Evolutionary conservation across 2,329 filamentous ascomycete genomes (phyloP).

Genomic region (Torrubiella hemipterigena): DNA sequence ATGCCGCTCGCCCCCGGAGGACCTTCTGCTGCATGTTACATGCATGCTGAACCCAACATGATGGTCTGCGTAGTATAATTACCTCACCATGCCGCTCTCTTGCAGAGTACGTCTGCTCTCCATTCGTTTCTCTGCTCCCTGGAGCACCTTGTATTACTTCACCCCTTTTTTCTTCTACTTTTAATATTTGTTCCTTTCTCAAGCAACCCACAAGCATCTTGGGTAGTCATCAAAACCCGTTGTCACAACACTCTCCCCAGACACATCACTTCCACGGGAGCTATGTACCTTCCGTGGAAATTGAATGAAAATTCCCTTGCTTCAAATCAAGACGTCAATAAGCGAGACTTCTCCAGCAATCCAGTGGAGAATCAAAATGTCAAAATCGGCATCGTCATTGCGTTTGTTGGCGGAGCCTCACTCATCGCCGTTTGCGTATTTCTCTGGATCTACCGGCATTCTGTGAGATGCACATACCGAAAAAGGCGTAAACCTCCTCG

Average conservation of each 20-base stretch:
- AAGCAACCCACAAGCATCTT: not conserved
- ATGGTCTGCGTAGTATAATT: no score
- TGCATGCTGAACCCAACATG: no score
- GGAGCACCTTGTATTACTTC: no score
- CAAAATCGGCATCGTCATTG: slow-evolving; percentile 30
- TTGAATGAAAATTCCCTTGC: not conserved
- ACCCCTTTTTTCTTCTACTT: not conserved
- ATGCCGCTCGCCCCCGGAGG: no score
- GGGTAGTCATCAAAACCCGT: not conserved
- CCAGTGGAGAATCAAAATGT: slow-evolving; percentile 21
- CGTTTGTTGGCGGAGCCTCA: slow-evolving; percentile 26
- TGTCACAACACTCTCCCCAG: not conserved
- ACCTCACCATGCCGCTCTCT: no score
- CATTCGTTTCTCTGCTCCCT: no score
- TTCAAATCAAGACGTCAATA: not conserved
- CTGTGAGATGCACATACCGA: slow-evolving; percentile 20
- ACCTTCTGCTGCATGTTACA: no score
- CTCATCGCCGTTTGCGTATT: slow-evolving; percentile 23
- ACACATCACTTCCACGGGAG: not conserved
- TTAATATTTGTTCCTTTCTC: not conserved
- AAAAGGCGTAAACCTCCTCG: slow-evolving; percentile 13
- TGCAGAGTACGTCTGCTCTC: no score
- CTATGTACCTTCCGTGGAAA: not conserved
- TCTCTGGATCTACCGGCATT: slow-evolving; percentile 25
- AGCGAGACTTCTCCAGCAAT: slow-evolving; percentile 11